phyloP scores from a whole-genome alignment of 768 basidiomycete genomes.

The Mycena vulgaris region DNA sequence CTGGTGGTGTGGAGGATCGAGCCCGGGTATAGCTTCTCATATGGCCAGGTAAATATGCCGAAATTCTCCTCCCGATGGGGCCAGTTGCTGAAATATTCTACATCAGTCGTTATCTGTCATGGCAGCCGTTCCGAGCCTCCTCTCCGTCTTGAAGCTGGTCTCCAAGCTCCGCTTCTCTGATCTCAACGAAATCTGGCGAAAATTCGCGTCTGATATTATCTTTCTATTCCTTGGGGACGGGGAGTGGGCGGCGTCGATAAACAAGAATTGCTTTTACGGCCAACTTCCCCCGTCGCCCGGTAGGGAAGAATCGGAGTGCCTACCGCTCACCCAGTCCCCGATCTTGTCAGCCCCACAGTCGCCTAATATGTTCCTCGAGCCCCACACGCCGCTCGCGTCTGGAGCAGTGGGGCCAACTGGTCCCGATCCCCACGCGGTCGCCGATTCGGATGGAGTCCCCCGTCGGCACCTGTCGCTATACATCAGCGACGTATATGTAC shows the following conservation, averaged over 20 bases:
- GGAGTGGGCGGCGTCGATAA: neutral
- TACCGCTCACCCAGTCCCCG: too few relatives aligned
- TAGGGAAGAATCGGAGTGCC: too few relatives aligned
- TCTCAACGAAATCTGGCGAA: neutral
- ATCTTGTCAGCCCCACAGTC: too few relatives aligned
- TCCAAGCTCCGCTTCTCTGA: neutral
- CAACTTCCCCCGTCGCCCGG: neutral
- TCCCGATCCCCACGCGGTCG: too few relatives aligned
- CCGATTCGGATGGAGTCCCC: too few relatives aligned
- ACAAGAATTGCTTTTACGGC: neutral
- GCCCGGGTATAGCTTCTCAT: constrained; percentile 3
- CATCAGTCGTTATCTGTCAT: neutral
- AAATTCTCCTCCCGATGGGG: neutral
- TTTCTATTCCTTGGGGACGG: neutral
- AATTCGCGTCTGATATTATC: neutral
- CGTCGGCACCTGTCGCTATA: too few relatives aligned
- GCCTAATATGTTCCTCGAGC: too few relatives aligned
- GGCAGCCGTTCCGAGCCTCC: neutral
- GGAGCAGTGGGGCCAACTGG: too few relatives aligned
- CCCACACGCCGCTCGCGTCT: too few relatives aligned
- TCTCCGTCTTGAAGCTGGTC: neutral
- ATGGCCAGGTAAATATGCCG: neutral
- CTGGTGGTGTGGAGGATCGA: neutral
- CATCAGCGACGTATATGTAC: too few relatives aligned
- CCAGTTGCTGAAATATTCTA: neutral